Conservation (phyloP, 1,284 basidiomycete species). For the Leccinum angustisporum region DNA sequence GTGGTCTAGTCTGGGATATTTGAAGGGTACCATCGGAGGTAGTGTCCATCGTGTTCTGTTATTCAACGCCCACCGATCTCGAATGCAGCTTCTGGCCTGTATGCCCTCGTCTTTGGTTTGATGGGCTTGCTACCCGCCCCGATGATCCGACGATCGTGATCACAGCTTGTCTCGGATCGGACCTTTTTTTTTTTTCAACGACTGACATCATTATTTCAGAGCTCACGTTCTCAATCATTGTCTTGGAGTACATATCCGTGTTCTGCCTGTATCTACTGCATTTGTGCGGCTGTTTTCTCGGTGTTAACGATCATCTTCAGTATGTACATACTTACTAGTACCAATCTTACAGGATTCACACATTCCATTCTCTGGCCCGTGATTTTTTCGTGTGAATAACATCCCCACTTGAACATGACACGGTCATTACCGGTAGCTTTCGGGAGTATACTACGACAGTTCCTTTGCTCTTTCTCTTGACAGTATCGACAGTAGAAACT, state of each 20-base stretch:
- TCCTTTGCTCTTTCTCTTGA: neutral
- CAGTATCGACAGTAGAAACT: neutral
- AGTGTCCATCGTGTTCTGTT: conserved; percentile 21
- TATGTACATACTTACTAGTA: neutral
- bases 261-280: conserved; percentile 19
- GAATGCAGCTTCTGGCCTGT: conserved; percentile 58
- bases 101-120: conserved; percentile 66
- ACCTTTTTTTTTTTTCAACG: neutral
- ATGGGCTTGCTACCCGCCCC: conserved; percentile 69
- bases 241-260: conserved; percentile 14
- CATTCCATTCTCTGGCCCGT: neutral
- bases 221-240: neutral
- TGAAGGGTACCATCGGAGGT: conserved; percentile 65
- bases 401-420: neutral
- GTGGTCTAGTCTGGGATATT: conserved; percentile 63
- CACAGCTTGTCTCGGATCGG: neutral
- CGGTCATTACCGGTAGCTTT: neutral
- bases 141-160: conserved; percentile 41
- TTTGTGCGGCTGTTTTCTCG: conserved; percentile 12
- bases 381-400: neutral
- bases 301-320: conserved; percentile 4
- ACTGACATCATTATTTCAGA: conserved; percentile 1
- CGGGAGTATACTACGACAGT: neutral
- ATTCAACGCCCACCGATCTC: conserved; percentile 5
- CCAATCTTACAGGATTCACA: neutral